Evolutionary conservation across 176 grass and related monocot genomes (phyloP).

Genomic region (Ananas comosus): DNA sequence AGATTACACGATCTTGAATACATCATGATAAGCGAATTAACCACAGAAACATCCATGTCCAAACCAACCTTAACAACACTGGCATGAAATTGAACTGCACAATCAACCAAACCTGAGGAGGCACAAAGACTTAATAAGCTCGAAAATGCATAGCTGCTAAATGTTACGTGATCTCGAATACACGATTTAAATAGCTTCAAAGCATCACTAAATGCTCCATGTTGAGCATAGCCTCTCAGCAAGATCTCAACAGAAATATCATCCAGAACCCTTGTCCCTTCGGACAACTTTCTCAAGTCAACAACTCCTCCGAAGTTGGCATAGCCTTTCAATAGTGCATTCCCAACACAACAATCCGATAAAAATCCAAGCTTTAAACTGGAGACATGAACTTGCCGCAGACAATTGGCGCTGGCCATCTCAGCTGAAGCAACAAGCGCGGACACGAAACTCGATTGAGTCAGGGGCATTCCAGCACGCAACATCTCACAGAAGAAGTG

Average conservation of each 20-base stretch:
- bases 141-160: background rate
- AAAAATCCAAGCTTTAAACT: background rate
- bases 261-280: background rate
- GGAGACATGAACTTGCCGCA: background rate
- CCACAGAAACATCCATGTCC: background rate
- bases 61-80: background rate
- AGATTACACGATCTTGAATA: background rate
- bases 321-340: background rate
- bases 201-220: background rate
- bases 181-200: background rate
- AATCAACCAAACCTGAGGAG: background rate
- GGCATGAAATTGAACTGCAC: background rate
- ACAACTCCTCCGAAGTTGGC: background rate
- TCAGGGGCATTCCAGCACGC: background rate
- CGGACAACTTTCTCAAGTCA: background rate
- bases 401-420: background rate
- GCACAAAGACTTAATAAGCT: background rate
- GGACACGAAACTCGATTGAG: background rate
- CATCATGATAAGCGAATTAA: conserved; percentile 6
- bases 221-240: background rate
- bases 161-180: background rate
- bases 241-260: background rate
- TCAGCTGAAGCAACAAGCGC: background rate
- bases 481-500: background rate
- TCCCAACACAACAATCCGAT: background rate